Evolutionary conservation across 1,284 basidiomycete genomes (phyloP), one percentile per base, ranked within the genome.

Genomic region (Pisolithus thermaeus): DNA sequence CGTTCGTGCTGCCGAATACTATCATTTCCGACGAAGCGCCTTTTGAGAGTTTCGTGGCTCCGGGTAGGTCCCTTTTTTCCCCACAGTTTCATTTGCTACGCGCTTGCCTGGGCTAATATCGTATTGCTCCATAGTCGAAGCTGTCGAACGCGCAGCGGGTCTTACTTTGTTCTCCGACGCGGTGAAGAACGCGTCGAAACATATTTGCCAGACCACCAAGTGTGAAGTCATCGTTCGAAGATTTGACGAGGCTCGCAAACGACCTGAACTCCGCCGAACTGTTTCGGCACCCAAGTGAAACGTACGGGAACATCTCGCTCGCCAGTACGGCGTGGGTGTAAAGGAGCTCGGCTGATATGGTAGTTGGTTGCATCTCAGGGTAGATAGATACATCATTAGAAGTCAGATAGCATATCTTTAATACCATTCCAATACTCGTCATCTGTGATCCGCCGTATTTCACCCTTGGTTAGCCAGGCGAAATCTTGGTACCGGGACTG

Each of bases 1-100:
- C 94, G n/a, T 97, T 97, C 65, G 89, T 97, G 9, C 78, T 97
- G 4, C 95, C 95, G 0, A 97, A 98, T 66, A 83, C 88, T 18
- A 76, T 81, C 54, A 98, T 98, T 58, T 83, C 90, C 0, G 93
- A 98, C 59, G 80, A 87, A 37, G 80, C 88, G 3, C 81, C 87
- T 48, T 69, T 97, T 47, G 80, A 87, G 58, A 80, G 75, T 53
- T 97, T 97, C 64, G 73, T 88, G 42, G 82, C 87, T 18, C 90
- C 93, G 50, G 79, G 92, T 91, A 41, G 5, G 18, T 11, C 12
- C 11, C 23, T 40, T 65, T 52, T 80, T 67, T n/a, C 9, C 22
- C 47, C 50, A 18, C 7, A 49, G 35, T 4, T 37, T 25, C 41
- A 12, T 14, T 51, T 44, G 46, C 32, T 23, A 47, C 28, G 4